Percentiles rank a stretch among this genome's conserved stretches.
These are phyloP conservation scores for Saturnispora gosingensis DNA, from an alignment of 805 yeast species.

Conservation along the genomic window DNA sequence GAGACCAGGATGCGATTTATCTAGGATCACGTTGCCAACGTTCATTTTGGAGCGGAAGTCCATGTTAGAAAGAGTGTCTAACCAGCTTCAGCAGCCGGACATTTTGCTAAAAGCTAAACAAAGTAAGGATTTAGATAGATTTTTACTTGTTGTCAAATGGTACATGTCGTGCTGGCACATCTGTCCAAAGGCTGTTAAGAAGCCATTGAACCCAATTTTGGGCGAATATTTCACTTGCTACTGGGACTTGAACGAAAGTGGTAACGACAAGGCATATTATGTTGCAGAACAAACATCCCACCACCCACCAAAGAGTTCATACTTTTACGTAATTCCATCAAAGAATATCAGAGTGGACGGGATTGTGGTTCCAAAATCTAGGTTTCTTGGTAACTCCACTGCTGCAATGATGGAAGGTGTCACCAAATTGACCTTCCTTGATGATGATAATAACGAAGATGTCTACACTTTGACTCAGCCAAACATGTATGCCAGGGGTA, in stretches of 20 bases:
- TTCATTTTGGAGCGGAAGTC: slow-evolving; percentile 91
- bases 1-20: slow-evolving; percentile 84
- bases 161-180: slow-evolving; percentile 96
- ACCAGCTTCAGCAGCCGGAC: slow-evolving; percentile 74
- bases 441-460: slow-evolving; percentile 77
- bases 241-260: slow-evolving; percentile 75
- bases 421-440: slow-evolving; percentile 61
- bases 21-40: slow-evolving; percentile 90
- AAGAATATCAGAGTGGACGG: slow-evolving; percentile 83
- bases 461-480: slow-evolving; percentile 86
- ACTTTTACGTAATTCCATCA: slow-evolving; percentile 80
- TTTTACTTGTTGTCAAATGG: slow-evolving; percentile 73
- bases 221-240: slow-evolving; percentile 88
- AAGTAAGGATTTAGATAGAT: slow-evolving; percentile 52
- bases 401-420: slow-evolving; percentile 96
- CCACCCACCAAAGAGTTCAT: slow-evolving; percentile 96
- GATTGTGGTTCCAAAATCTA: slow-evolving; percentile 74
- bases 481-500: slow-evolving; percentile 90
- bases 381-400: slow-evolving; percentile 88
- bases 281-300: slow-evolving; percentile 93
- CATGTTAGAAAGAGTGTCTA: slow-evolving; percentile 92
- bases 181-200: slow-evolving; percentile 96
- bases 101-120: slow-evolving; percentile 61
- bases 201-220: slow-evolving; percentile 89
- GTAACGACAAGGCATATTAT: slow-evolving; percentile 56